Conservation (phyloP, 768 basidiomycete genomes). For the Suillus weaverae region DNA sequence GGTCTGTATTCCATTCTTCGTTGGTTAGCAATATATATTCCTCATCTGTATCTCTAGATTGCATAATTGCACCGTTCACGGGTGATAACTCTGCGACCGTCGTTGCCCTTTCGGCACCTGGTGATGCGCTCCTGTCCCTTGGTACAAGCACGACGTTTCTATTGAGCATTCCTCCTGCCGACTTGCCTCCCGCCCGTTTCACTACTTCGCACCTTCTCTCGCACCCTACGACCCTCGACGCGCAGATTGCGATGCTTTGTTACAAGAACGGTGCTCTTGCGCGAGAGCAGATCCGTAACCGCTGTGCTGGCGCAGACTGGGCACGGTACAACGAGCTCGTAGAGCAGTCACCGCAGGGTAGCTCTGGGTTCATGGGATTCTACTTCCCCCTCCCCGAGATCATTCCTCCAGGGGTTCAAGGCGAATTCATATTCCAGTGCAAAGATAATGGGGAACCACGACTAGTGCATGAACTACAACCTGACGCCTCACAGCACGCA, state of each 20-base stretch:
- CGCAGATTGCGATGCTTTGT: conserved; percentile 87
- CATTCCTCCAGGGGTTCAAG: conserved; percentile 75
- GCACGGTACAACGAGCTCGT: conserved; percentile 66
- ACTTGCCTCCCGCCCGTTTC: conserved; percentile 63
- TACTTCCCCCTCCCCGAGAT: conserved; percentile 88
- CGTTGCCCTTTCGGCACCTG: conserved; percentile 68
- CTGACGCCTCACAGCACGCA: conserved; percentile 46
- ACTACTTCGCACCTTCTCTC: conserved; percentile 76
- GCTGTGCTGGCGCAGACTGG: conserved; percentile 64
- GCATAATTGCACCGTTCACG: conserved; percentile 80
- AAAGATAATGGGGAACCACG: conserved; percentile 26
- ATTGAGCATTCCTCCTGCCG: conserved; percentile 68
- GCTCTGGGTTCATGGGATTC: conserved; percentile 62
- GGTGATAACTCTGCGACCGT: conserved; percentile 91
- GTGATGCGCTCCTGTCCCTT: conserved; percentile 82
- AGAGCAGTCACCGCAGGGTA: conserved; percentile 52
- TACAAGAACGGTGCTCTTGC: conserved; percentile 89
- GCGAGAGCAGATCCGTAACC: conserved; percentile 73
- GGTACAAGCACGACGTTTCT: conserved; percentile 89
- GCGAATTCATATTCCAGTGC: conserved; percentile 64
- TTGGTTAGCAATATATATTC: background rate
- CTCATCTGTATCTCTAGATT: conserved; percentile 44
- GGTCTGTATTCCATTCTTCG: conserved; percentile 37
- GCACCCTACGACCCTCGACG: conserved; percentile 60
- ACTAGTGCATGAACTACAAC: conserved; percentile 39